Conservation (phyloP, 2,329 filamentous ascomycete species). For the Aspergillus ibericus region DNA sequence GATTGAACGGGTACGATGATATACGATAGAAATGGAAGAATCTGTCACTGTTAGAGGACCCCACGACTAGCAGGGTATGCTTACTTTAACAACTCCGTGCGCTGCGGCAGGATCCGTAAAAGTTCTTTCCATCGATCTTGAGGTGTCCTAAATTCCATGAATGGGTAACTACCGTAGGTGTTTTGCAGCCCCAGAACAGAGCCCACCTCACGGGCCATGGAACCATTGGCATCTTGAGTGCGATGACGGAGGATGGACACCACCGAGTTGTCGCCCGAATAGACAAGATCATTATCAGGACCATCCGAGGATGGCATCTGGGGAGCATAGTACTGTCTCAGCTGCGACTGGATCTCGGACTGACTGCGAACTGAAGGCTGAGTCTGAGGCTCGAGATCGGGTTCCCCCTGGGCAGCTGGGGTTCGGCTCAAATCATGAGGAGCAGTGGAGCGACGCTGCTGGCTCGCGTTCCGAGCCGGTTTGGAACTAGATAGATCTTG, state of each 20-base stretch:
- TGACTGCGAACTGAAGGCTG: neutral
- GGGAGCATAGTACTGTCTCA: neutral
- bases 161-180: slow-evolving; percentile 32
- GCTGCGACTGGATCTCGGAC: neutral
- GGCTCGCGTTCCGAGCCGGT: neutral
- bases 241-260: slow-evolving; percentile 29
- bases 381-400: neutral
- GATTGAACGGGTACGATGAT: slow-evolving; percentile 33
- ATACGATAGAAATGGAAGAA: slow-evolving; percentile 34
- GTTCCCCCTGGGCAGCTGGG: neutral
- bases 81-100: slow-evolving; percentile 29
- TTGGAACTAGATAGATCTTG: neutral
- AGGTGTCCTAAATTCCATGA: slow-evolving; percentile 29
- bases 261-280: slow-evolving; percentile 34
- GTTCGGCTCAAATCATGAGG: neutral
- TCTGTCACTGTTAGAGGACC: slow-evolving; percentile 11
- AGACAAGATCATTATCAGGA: slow-evolving; percentile 22
- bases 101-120: slow-evolving; percentile 25
- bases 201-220: slow-evolving; percentile 27
- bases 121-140: slow-evolving; percentile 28
- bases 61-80: neutral
- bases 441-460: neutral
- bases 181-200: slow-evolving; percentile 35
- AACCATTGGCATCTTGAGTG: slow-evolving; percentile 28
- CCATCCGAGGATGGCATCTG: neutral